Evolutionary conservation across 129 eudicot species (phyloP), one percentile per base, ranked within the genome.

Genomic region (Gnaphalium uliginosum): DNA sequence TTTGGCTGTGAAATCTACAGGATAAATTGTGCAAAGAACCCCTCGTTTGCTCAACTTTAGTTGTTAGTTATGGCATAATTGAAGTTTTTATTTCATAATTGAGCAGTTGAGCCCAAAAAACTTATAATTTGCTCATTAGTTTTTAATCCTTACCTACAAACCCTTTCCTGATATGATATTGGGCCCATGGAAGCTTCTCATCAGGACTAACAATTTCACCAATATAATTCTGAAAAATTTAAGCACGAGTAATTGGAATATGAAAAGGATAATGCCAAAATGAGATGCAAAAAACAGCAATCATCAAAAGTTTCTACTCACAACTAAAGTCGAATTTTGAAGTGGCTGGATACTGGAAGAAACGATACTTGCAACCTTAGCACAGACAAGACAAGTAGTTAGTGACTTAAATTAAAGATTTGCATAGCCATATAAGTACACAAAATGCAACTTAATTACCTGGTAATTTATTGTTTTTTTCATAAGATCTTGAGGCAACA

Each of bases 341-440:
- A 89, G 88, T 78, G 97, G 96, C 73, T 92, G 96, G 77, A 92
- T 89, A 79, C 87, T 86, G 32, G 97, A 89, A 64, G 92, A 71
- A 70, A 92, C 96, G 17, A 92, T 85, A 74, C 85, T 92, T 62
- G 96, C 97, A 83, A 83, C 96, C 97, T 46, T 92, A 81, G 30
- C 39, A 75, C 48, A 51, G 5, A 78, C 25, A 75, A 51, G 5
- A 78, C 25, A 75, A 69, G 53, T 72, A 43, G 50, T 73, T 2
- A 33, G 15, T 29, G 35, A 74, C 39, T 6, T 67, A 51, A 26
- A 39, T 24, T 30, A 4, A 58, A 19, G 68, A 0, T 57, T 77
- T 25, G 5, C 21, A 33, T 25, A 29, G n/a, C 7, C 75, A 69
- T 50, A 53, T 25, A 48, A 71, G 59, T 63, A 25, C 71, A 71